phyloP scores from a whole-genome alignment of 768 basidiomycete genomes.

The Agrocybe chaxingu region DNA sequence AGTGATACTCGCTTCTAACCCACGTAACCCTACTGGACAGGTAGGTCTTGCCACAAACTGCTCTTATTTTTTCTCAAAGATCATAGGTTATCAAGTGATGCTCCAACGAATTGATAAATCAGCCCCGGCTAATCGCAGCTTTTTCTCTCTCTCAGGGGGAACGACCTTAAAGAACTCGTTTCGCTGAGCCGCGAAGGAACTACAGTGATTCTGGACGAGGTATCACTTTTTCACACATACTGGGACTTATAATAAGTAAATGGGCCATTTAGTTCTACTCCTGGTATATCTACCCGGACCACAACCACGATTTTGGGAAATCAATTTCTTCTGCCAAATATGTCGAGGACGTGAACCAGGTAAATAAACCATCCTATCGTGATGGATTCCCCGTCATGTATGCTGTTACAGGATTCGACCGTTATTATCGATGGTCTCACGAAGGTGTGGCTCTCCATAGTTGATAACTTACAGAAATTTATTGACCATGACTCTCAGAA shows the following conservation, averaged over 20 bases:
- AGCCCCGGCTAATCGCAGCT: constrained; percentile 1
- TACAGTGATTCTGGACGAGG: constrained; percentile 85
- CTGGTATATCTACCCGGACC: constrained; percentile 91
- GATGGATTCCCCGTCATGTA: not conserved
- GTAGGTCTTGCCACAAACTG: constrained; percentile 29
- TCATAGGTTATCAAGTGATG: constrained; percentile 51
- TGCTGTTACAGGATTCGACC: constrained; percentile 57
- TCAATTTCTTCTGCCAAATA: constrained; percentile 82
- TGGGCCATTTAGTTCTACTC: constrained; percentile 69
- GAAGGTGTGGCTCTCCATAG: constrained; percentile 47
- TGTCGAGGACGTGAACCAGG: constrained; percentile 82
- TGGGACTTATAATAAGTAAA: not conserved
- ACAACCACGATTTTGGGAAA: constrained; percentile 68
- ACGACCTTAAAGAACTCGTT: constrained; percentile 81
- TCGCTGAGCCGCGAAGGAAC: constrained; percentile 69
- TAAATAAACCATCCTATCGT: constrained; percentile 20
- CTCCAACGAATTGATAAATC: not conserved
- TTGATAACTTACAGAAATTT: not conserved
- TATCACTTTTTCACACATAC: constrained; percentile 17
- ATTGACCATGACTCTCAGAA: constrained; percentile 47
- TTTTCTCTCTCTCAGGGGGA: constrained; percentile 44
- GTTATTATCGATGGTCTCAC: constrained; percentile 91
- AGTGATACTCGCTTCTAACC: constrained; percentile 88
- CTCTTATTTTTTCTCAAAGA: not conserved
- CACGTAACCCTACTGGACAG: constrained; percentile 97